Base-by-base conservation (phyloP, 1,284 basidiomycete species). In the Ustilago vetiveriae region DNA sequence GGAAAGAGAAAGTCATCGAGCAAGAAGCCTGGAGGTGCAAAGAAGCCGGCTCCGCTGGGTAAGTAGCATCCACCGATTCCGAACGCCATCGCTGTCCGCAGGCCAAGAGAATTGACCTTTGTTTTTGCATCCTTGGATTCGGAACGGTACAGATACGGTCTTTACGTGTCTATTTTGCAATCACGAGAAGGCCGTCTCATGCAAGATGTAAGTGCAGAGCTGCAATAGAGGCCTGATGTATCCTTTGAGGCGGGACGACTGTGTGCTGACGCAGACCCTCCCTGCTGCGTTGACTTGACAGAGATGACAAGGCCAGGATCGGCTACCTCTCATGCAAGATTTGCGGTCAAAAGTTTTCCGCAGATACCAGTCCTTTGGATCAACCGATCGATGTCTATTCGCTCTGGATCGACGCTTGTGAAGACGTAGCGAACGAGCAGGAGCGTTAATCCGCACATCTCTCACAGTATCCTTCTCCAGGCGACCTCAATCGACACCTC, bases 381-480 rank as follows among this genome's bases (percentile, higher is more conserved):
- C 92, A 93, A 74, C 88, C 92, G 6, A 89, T 94, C 62, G 92
- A 94, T 82, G 90, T 94, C 24, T 94, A 93, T 82, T 91, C 91
- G 29, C 66, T 92, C 78, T 94, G 92, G 92, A 92, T 93, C 70
- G 92, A 93, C 82, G 91, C 92, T 40, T 90, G 90, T 19, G 91
- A 93, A 79, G 89, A 90, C 19, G 91, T 91, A 22, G 89, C 91
- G 13, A 64, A 72, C 45, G 60, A 72, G 26, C 56, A 74, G 47
- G 57, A 65, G n/a, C 55, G 52, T 11, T 64, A 36, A 41, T 27
- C 30, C 4, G 13, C 22, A 10, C 16, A n/a, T 21, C 43, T 6
- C 11, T 30, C 17, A 14, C 27, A 11, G 9, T 27, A 4, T n/a
- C 17, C 8, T 27, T 27, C 27, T 11, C n/a, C 2, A 30, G 17